A percentile compares a stretch with the other conserved stretches of the same genome.
phyloP scores from a whole-genome alignment of 306 rosid genomes.

The Biancaea sappan region DNA sequence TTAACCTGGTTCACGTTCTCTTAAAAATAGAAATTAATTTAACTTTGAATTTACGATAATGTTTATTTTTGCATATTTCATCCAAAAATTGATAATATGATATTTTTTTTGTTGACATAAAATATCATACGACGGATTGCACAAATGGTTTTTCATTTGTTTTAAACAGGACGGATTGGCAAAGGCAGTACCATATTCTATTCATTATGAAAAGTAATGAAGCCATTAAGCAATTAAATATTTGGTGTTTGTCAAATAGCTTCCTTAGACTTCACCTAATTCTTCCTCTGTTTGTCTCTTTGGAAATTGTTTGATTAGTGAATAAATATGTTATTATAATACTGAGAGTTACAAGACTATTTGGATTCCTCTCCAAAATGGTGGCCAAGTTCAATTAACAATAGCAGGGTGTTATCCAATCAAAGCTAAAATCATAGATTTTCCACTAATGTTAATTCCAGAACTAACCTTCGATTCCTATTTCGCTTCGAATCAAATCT shows the following conservation, averaged over 20 bases:
- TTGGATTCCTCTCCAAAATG: conserved; percentile 16
- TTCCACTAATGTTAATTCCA: not conserved
- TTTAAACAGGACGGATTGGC: not conserved
- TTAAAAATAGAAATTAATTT: no score
- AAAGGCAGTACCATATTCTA: not conserved
- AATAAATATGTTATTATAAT: not conserved
- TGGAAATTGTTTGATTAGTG: conserved; percentile 8
- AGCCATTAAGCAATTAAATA: not conserved
- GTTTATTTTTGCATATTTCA: no score
- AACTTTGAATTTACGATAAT: no score
- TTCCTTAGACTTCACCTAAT: conserved; percentile 28
- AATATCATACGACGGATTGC: no score
- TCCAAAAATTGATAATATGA: no score
- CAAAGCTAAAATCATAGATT: conserved; percentile 9
- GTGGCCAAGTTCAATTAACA: conserved; percentile 40
- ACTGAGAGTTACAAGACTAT: conserved; percentile 24
- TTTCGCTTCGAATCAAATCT: not conserved
- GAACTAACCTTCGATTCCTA: not conserved
- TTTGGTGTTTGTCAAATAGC: not conserved
- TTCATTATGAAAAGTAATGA: not conserved
- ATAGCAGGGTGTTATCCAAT: not conserved
- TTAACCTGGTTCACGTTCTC: no score
- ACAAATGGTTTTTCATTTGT: no score
- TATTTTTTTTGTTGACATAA: no score
- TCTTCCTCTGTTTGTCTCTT: not conserved